Evolutionary conservation across 2,329 filamentous ascomycete genomes (phyloP), one percentile per base, ranked within the genome.

Genomic region (Fusarium dimerum): DNA sequence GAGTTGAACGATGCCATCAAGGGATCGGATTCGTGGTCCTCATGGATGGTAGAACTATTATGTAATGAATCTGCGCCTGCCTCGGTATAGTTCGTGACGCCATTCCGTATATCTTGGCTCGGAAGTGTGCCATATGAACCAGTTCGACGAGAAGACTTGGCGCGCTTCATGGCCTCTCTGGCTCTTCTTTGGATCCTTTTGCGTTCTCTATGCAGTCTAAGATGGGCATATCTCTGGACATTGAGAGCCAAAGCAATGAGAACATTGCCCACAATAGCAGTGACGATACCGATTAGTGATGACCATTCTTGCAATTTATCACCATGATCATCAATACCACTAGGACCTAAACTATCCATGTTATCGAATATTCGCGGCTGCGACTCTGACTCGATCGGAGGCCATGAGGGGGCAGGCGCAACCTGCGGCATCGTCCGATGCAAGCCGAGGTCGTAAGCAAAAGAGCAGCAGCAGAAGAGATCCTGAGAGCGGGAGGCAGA

Each of bases 201-300:
- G 61, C 81, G 84, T 69, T 92, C 86, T 62, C 86, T 81, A 56
- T 90, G 85, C 56, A 99, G 81, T 51, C 88, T 84, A 51, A 94
- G 90, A 68, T 99, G 94, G 34, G 94, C 93, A 70, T 97, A 97
- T 60, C 94, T 86, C 73, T 99, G 94, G 45, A 95, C 93, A 68
- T 99, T 99, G 55, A 99, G 83, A 12, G 94, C 94, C 57, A 99
- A 86, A 1, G 93, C 96, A 61, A 99, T 97, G 48, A 99, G 81
- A 34, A 97, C 78, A 66, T 99, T 99, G 50, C 94, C 94, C 47
- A 88, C 82, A 66, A 99, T 95, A 46, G 94, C 92, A 3, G 92
- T 96, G 48, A 93, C 74, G 66, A 99, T 97, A 63, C 94, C 94
- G 67, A 99, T 97, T 48, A 97, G 78, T 26, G 92, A 95, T 43